A percentile compares a stretch with the other conserved stretches of the same genome.
These are phyloP conservation scores for Sugiyamaella xylanicola DNA, from an alignment of 1,139 yeast genomes.

Conservation along the genomic window DNA sequence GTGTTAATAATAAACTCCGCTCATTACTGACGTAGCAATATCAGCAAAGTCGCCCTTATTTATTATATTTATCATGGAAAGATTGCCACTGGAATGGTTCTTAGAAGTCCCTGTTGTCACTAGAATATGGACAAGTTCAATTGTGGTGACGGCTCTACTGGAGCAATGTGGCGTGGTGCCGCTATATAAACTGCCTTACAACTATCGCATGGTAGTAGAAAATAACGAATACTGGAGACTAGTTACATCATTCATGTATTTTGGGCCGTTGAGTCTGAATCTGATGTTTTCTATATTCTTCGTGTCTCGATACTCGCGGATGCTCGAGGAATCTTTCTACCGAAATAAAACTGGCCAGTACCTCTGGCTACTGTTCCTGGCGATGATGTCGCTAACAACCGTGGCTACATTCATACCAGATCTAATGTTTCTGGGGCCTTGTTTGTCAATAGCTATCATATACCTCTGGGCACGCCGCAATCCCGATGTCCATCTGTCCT, in stretches of 20 bases:
- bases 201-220: conserved; percentile 29
- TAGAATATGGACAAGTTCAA: conserved; percentile 38
- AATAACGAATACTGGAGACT: conserved; percentile 48
- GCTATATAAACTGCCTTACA: conserved; percentile 33
- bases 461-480: conserved; percentile 53
- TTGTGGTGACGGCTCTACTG: conserved; percentile 39
- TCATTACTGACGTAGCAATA: too few species aligned
- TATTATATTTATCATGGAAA: conserved; percentile 28
- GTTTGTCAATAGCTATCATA: conserved; percentile 45
- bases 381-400: conserved; percentile 37
- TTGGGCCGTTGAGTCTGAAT: conserved; percentile 47
- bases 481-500: conserved; percentile 44
- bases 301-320: conserved; percentile 45
- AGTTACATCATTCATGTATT: conserved; percentile 47
- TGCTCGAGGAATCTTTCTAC: conserved; percentile 47
- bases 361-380: conserved; percentile 44
- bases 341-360: conserved; percentile 44
- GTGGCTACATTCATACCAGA: conserved; percentile 41
- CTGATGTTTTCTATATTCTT: conserved; percentile 44
- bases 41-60: neutral
- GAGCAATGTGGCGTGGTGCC: conserved; percentile 41
- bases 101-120: conserved; percentile 40
- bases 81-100: conserved; percentile 39
- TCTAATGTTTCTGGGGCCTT: conserved; percentile 44
- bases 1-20: too few species aligned